Evolutionary conservation across 2,329 filamentous ascomycete genomes (phyloP), one percentile per base, ranked within the genome.

Genomic region (Didymellaceae sp.): DNA sequence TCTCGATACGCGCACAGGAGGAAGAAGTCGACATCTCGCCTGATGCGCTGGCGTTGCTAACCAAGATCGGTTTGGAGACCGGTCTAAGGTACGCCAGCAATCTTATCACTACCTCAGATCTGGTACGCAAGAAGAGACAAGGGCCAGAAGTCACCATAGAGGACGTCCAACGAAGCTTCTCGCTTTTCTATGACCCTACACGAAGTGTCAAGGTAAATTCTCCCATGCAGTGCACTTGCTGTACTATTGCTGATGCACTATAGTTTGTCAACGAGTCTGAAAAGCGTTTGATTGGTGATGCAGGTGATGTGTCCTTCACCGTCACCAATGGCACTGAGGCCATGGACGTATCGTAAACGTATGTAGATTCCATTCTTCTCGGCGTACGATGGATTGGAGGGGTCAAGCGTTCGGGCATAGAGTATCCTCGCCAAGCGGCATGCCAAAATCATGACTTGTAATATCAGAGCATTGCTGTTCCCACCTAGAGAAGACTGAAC

Each of bases 51-150:
- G 92, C 92, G 1, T 83, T 99, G 11, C 83, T 99, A 28, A 96
- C 94, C 55, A 97, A 97, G 80, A 96, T 97, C 65, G 94, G 92
- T 22, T 84, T 92, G 67, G 94, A 99, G 74, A 87, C 91, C 1
- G 93, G 93, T 18, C 81, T 99, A 41, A 84, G 94, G 62, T 99
- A 99, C 72, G 93, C 92, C n/a, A 95, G 91, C 78, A 97, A 99
- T 72, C 86, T 99, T 47, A 97, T 99, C 75, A 96, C 90, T 17
- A 97, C 94, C 1, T 94, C 91, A 5, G 89, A 96, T 73, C 83
- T 99, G 34, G 82, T 97, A 40, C 86, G 86, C 55, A 86, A 89
- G 66, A 97, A 97, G 82, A 85, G 92, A 59, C 88, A 86, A 67
- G 87, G 88, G 13, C 90, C 90, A 74, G 87, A 93, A 67, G 90